These are phyloP conservation scores for Termitomyces sp. DNA, from an alignment of 768 basidiomycete genomes.

Conservation along the genomic window DNA sequence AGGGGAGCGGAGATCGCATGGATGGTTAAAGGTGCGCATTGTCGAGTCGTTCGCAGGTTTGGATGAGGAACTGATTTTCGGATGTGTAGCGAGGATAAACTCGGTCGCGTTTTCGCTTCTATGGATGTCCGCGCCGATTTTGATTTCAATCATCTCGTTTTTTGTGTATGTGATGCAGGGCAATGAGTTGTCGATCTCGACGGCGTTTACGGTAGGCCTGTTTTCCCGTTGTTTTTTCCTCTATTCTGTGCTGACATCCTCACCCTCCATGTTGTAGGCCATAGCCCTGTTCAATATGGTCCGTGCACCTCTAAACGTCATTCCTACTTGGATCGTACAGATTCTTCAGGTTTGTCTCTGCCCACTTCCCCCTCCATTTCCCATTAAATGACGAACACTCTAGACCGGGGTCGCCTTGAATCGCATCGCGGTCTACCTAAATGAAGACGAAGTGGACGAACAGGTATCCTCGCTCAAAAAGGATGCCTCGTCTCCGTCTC, in stretches of 20 bases:
- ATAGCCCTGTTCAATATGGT: slow-evolving; percentile 87
- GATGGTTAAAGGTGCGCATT: slow-evolving; percentile 58
- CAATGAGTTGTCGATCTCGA: slow-evolving; percentile 67
- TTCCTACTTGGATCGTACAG: slow-evolving; percentile 77
- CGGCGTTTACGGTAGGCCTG: slow-evolving; percentile 73
- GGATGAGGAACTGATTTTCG: background rate
- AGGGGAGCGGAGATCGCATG: slow-evolving; percentile 68
- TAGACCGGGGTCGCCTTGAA: slow-evolving; percentile 60
- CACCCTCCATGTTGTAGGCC: slow-evolving; percentile 30
- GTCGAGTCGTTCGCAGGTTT: background rate
- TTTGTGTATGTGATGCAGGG: slow-evolving; percentile 65
- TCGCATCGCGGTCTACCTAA: slow-evolving; percentile 61
- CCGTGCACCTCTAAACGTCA: slow-evolving; percentile 67
- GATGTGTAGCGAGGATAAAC: slow-evolving; percentile 52
- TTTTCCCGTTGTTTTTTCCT: background rate
- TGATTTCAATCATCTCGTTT: slow-evolving; percentile 80
- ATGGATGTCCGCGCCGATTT: slow-evolving; percentile 73
- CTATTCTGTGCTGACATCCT: background rate
- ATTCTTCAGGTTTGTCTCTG: slow-evolving; percentile 48
- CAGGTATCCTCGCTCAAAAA: slow-evolving; percentile 64
- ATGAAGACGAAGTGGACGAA: slow-evolving; percentile 64
- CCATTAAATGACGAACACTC: background rate
- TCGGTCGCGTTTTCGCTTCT: slow-evolving; percentile 62
- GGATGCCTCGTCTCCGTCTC: slow-evolving; percentile 17
- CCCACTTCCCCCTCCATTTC: background rate